A percentile compares a stretch with the other conserved stretches of the same genome.
Evolutionary conservation across 805 yeast genomes (phyloP).

Genomic region (Ogataea minuta): DNA sequence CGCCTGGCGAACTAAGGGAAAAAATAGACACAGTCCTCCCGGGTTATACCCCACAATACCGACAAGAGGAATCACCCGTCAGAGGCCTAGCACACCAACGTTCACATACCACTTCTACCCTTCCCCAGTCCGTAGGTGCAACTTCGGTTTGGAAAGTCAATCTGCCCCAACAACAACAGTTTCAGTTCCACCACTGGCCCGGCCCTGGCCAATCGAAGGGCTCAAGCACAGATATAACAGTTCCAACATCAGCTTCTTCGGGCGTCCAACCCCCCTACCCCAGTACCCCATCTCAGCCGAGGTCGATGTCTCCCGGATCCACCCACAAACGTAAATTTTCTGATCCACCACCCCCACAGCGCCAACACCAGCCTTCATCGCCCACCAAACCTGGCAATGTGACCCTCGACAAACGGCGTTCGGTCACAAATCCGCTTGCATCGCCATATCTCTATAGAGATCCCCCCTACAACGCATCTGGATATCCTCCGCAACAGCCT

Average conservation of each 20-base stretch:
- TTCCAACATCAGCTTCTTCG: constrained; percentile 1
- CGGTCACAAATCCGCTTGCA: constrained; percentile 17
- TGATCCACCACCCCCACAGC: constrained; percentile 9
- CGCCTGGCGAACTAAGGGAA: constrained; percentile 15
- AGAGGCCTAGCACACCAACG: constrained; percentile 24
- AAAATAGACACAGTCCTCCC: constrained; percentile 15
- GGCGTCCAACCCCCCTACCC: constrained; percentile 8
- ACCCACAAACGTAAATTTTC: constrained; percentile 19
- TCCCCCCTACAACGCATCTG: constrained; percentile 10
- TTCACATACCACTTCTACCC: constrained; percentile 28
- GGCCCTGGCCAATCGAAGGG: constrained; percentile 28
- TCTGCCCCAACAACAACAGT: constrained; percentile 33
- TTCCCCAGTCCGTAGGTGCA: constrained; percentile 23
- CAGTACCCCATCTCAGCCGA: constrained; percentile 10
- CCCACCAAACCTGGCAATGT: constrained; percentile 15
- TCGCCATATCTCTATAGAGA: constrained; percentile 26
- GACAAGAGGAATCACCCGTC: constrained; percentile 19
- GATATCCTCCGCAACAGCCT: constrained; percentile 5
- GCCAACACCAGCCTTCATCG: constrained; percentile 10
- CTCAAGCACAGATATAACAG: constrained; percentile 1
- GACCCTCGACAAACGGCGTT: constrained; percentile 20
- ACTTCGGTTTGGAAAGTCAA: constrained; percentile 36
- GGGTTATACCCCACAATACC: constrained; percentile 6
- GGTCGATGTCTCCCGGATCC: constrained; percentile 21
- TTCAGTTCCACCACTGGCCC: constrained; percentile 37